A percentile compares a stretch with the other conserved stretches of the same genome.
phyloP scores from a whole-genome alignment of 805 yeast genomes.

The Monosporozyma unispora region DNA sequence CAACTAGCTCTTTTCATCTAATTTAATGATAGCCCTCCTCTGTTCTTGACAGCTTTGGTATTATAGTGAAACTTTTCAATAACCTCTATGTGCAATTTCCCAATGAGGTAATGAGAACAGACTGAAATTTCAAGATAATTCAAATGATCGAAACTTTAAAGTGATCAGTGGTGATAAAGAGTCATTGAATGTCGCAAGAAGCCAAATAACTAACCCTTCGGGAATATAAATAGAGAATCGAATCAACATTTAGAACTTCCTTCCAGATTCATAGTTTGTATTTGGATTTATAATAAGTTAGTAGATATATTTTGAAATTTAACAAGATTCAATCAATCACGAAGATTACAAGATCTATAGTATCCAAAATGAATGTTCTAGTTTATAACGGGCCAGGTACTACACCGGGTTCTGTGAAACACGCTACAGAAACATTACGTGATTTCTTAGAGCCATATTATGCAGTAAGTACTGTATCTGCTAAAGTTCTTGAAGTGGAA shows the following conservation, averaged over 20 bases:
- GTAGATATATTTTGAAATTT: neutral
- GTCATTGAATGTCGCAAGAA: neutral
- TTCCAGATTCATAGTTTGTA: no score
- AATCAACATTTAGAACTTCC: no score
- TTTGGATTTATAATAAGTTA: neutral
- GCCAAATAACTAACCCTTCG: no score
- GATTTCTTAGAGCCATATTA: constrained; percentile 74
- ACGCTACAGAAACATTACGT: constrained; percentile 69
- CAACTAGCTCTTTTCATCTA: neutral
- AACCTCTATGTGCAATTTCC: neutral
- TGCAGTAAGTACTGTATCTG: constrained; percentile 68
- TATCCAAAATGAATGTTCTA: constrained; percentile 54
- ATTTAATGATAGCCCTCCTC: no score
- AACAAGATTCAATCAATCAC: neutral
- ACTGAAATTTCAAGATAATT: neutral
- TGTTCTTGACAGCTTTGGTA: no score
- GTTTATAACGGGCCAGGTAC: constrained; percentile 73
- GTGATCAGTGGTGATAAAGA: no score
- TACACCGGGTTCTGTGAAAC: constrained; percentile 77
- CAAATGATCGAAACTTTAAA: neutral
- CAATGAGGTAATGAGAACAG: neutral
- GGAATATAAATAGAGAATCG: no score
- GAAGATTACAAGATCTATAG: neutral
- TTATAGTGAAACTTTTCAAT: no score
- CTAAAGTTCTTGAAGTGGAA: constrained; percentile 55